Evolutionary conservation across 2,329 filamentous ascomycete species (phyloP).

Genomic region (Fusarium longipes): DNA sequence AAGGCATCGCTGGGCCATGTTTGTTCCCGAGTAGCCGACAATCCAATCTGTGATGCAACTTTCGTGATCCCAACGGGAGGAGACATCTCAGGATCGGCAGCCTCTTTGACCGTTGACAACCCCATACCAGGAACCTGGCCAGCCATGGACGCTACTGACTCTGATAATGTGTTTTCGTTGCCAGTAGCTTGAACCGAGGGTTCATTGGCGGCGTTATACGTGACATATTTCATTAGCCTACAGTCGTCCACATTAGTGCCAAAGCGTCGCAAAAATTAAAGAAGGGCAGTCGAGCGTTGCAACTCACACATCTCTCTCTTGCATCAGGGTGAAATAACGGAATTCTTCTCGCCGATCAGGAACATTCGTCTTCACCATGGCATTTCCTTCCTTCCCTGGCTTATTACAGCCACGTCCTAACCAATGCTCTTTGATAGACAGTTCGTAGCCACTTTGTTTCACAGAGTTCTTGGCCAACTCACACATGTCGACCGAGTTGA

Average conservation of each 20-base stretch:
- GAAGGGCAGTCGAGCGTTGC: not conserved
- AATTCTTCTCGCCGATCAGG: constrained; percentile 93
- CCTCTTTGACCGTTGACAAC: constrained; percentile 6
- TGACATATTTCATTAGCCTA: constrained; percentile 59
- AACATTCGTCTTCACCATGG: constrained; percentile 95
- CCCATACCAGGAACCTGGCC: constrained; percentile 12
- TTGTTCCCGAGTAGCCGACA: constrained; percentile 47
- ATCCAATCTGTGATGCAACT: constrained; percentile 40
- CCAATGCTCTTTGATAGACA: constrained; percentile 90
- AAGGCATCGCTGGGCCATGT: constrained; percentile 54
- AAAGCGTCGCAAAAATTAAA: not conserved
- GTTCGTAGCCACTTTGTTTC: constrained; percentile 92
- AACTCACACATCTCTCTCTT: constrained; percentile 86
- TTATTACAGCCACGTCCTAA: constrained; percentile 81
- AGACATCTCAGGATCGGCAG: constrained; percentile 22
- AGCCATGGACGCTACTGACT: constrained; percentile 30
- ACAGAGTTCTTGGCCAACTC: constrained; percentile 97
- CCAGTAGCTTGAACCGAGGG: constrained; percentile 11
- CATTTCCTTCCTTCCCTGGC: constrained; percentile 85
- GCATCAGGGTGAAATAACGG: constrained; percentile 83
- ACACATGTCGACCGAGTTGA: constrained; percentile 97
- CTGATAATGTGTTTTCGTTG: constrained; percentile 31
- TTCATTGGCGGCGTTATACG: constrained; percentile 48
- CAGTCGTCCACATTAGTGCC: constrained; percentile 5
- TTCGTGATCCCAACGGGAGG: constrained; percentile 20